These are phyloP conservation scores for Mycena filopes DNA, from an alignment of 768 basidiomycete genomes.

Conservation along the genomic window DNA sequence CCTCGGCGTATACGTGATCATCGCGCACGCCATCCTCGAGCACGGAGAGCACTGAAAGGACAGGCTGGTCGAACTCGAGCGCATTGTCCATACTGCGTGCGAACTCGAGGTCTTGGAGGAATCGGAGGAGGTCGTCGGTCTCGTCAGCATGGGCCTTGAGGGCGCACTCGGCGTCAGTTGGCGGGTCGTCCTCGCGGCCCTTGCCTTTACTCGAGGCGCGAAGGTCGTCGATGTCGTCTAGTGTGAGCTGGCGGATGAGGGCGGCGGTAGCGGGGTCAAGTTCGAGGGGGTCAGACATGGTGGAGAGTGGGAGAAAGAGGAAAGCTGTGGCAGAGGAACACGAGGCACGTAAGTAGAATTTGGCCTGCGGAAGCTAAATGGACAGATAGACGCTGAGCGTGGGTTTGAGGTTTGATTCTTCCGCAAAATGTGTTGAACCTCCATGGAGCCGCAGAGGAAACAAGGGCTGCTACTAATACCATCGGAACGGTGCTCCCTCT, in stretches of 20 bases:
- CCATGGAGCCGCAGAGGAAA: too few relatives aligned
- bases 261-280: constrained; percentile 51
- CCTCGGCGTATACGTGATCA: constrained; percentile 54
- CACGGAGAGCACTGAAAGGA: constrained; percentile 43
- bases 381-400: too few relatives aligned
- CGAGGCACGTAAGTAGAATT: too few relatives aligned
- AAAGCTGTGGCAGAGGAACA: too few relatives aligned
- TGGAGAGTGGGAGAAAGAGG: too few relatives aligned
- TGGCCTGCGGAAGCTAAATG: too few relatives aligned
- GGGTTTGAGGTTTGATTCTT: too few relatives aligned
- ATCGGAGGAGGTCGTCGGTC: constrained; percentile 40
- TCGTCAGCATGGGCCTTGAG: constrained; percentile 53
- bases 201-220: constrained; percentile 52
- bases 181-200: constrained; percentile 40
- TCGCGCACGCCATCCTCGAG: constrained; percentile 52
- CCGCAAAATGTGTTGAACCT: too few relatives aligned
- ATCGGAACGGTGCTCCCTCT: too few relatives aligned
- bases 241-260: constrained; percentile 52
- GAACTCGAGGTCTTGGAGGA: constrained; percentile 49
- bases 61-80: constrained; percentile 45
- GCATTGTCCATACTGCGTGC: constrained; percentile 57
- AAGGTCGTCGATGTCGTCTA: constrained; percentile 53
- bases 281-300: constrained; percentile 24
- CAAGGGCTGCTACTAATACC: too few relatives aligned
- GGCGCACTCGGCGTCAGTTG: constrained; percentile 58